These are phyloP conservation scores for Cadophora sp. DNA, from an alignment of 2,329 filamentous ascomycete genomes.

Conservation along the genomic window DNA sequence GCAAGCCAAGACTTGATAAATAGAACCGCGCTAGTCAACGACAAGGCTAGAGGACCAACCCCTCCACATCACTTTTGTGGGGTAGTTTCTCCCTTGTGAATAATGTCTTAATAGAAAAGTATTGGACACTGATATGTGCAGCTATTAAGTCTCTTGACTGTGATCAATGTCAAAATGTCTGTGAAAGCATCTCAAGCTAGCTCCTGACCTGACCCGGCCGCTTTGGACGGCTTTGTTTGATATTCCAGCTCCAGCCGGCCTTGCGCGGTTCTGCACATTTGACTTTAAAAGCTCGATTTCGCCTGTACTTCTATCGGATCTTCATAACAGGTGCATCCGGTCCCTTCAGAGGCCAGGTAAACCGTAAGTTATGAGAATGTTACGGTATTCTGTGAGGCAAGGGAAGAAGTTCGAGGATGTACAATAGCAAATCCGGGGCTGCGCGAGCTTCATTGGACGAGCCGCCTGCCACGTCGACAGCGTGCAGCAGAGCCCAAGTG, in stretches of 20 bases:
- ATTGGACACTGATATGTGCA: neutral
- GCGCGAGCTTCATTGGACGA: slow-evolving; percentile 6
- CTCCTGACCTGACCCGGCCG: neutral
- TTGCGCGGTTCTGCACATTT: neutral
- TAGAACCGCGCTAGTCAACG: slow-evolving; percentile 2
- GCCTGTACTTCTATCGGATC: neutral
- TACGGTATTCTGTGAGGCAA: neutral
- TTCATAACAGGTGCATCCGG: neutral
- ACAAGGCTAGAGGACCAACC: neutral
- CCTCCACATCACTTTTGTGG: slow-evolving; percentile 6
- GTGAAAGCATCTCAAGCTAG: neutral
- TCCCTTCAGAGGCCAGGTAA: no score
- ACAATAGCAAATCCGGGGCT: slow-evolving; percentile 1
- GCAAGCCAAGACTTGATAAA: neutral
- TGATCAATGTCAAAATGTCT: neutral
- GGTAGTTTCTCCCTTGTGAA: neutral
- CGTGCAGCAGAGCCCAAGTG: slow-evolving; percentile 4
- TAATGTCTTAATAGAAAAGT: neutral
- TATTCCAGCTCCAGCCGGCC: neutral
- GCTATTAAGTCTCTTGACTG: neutral
- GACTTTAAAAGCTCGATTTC: neutral
- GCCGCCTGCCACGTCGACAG: slow-evolving; percentile 13
- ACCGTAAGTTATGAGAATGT: neutral
- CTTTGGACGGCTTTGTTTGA: neutral
- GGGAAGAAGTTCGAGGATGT: neutral